Base-by-base conservation (phyloP, 2,329 filamentous ascomycete genomes). In the Blastomyces percursus region DNA sequence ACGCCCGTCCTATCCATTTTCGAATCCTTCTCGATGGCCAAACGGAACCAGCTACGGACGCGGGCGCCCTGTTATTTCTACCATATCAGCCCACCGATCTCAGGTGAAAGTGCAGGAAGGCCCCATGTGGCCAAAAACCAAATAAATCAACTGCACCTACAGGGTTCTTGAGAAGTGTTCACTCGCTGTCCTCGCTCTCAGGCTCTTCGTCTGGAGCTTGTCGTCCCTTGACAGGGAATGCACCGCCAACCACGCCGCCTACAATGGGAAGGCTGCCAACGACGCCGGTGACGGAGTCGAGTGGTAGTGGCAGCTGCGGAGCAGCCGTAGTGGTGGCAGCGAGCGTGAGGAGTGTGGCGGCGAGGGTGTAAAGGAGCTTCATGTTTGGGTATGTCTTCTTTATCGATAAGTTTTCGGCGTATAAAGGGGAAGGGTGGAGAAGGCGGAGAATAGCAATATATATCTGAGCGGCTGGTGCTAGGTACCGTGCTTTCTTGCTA, bases 211-310 rank as follows among this genome's bases (percentile, higher is more conserved):
- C 48, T 11, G 21, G 48, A 27, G 48, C 21, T 24, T 27, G 48
- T 27, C 48, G 21, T 14, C 21, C 21, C 24, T 51, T 51, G 24
- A 51, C 48, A 3, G n/a, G 46, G 12, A 9, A 12, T 72, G 77
- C 7, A 73, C 77, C 4, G 71, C 69, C 51, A 6, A 32, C 27
- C 16, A 30, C 6, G 1, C 32, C 30, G 5, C 51, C 27, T 21
- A 54, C 19, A 54, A 35, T 30, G 16, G 51, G 51, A 32, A 35
- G 27, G 32, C 19, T 9, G 14, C 51, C 51, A 19, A n/a, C 27
- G 14, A n/a, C 6, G 16, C 51, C 51, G 21, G 21, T 16, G 5
- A 51, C 48, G 8, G 46, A 24, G 46, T 50, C 46, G 11, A 51
- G 21, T 21, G 44, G 44, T 11, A 19, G n/a, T 21, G 51, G 51